Conservation (phyloP, 1,284 basidiomycete genomes). For the Ganoderma multipileum region DNA sequence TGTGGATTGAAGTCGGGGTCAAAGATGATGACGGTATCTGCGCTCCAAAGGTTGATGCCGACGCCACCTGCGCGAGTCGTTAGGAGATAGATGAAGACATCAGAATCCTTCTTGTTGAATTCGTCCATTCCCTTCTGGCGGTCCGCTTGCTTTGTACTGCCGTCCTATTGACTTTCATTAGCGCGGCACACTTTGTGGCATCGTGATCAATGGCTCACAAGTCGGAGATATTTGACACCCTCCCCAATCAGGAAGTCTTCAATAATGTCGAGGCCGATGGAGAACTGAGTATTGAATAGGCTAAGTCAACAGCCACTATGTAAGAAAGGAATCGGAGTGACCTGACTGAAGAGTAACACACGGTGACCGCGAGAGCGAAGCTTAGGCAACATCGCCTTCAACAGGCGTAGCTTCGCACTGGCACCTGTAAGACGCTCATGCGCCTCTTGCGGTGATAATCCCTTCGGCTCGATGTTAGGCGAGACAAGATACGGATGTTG, state of each 20-base stretch:
- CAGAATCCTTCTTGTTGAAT: conserved; percentile 88
- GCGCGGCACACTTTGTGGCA: not conserved
- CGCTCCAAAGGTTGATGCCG: conserved; percentile 90
- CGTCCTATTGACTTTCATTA: conserved; percentile 65
- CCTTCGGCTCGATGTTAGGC: conserved; percentile 81
- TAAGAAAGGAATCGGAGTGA: conserved; percentile 41
- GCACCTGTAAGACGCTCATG: conserved; percentile 86
- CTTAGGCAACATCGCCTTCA: conserved; percentile 86
- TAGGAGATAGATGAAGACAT: conserved; percentile 90
- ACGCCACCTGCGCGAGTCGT: conserved; percentile 97
- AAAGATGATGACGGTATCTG: conserved; percentile 92
- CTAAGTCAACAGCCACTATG: not conserved
- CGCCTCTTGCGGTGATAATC: conserved; percentile 63
- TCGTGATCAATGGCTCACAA: conserved; percentile 59
- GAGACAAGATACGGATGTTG: conserved; percentile 93
- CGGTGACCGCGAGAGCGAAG: conserved; percentile 92
- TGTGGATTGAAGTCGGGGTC: conserved; percentile 97
- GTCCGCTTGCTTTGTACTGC: conserved; percentile 85
- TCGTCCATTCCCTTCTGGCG: conserved; percentile 95
- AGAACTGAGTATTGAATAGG: conserved; percentile 81
- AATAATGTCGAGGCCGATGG: conserved; percentile 88
- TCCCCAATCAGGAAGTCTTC: conserved; percentile 95
- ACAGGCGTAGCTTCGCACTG: conserved; percentile 87
- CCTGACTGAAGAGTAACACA: conserved; percentile 97
- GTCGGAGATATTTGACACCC: conserved; percentile 87